Evolutionary conservation across 2,329 filamentous ascomycete species (phyloP).

Genomic region (Aspergillus arachidicola): DNA sequence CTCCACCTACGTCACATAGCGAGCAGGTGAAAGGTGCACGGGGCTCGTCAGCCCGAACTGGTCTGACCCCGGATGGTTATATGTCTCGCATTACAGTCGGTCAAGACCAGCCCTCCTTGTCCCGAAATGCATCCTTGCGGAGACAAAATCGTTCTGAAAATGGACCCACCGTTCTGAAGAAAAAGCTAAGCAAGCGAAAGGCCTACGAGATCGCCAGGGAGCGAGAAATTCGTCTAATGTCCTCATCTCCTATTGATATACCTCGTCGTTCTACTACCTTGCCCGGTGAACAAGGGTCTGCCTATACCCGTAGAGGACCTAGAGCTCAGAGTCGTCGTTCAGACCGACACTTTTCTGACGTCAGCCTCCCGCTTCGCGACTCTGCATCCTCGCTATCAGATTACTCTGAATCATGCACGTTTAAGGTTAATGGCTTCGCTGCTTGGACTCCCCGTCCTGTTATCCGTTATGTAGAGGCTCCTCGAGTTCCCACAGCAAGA

Average conservation of each 20-base stretch:
- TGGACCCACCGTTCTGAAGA: slow-evolving; percentile 60
- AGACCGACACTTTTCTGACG: slow-evolving; percentile 67
- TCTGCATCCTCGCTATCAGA: slow-evolving; percentile 78
- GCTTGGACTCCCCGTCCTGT: slow-evolving; percentile 85
- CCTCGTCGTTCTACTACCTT: slow-evolving; percentile 63
- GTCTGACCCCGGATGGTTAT: slow-evolving; percentile 25
- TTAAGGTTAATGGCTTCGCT: slow-evolving; percentile 77
- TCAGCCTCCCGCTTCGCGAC: slow-evolving; percentile 72
- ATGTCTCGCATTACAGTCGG: slow-evolving; percentile 40
- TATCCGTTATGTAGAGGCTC: slow-evolving; percentile 70
- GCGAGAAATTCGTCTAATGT: slow-evolving; percentile 86
- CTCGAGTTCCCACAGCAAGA: slow-evolving; percentile 57
- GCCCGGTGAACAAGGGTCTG: slow-evolving; percentile 62
- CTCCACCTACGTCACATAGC: slow-evolving; percentile 25
- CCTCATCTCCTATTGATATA: slow-evolving; percentile 65
- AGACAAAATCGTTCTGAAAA: slow-evolving; percentile 62
- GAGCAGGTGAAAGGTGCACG: slow-evolving; percentile 21
- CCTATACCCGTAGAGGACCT: slow-evolving; percentile 49
- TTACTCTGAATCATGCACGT: slow-evolving; percentile 73
- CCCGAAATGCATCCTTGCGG: slow-evolving; percentile 52
- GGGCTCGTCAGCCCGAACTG: slow-evolving; percentile 11
- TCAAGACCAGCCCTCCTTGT: slow-evolving; percentile 43
- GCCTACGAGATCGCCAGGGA: slow-evolving; percentile 77
- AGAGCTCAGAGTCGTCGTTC: slow-evolving; percentile 59
- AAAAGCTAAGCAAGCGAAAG: slow-evolving; percentile 76